Conservation (phyloP, 805 yeast species). For the Saccharomyces cerevisiae region DNA sequence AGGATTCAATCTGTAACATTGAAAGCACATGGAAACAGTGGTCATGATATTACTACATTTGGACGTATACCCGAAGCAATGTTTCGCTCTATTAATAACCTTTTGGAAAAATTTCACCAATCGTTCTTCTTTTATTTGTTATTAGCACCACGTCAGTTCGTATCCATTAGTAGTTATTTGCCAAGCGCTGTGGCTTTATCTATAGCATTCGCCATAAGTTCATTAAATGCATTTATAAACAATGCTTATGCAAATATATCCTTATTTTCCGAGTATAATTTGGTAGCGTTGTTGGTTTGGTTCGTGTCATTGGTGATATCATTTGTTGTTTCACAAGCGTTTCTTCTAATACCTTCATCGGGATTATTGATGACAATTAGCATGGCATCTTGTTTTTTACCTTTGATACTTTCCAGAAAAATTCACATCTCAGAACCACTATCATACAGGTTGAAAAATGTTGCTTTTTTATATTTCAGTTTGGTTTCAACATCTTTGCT, state of each 20-base stretch:
- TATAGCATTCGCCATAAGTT: conserved; percentile 57
- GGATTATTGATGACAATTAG: conserved; percentile 12
- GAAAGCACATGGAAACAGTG: conserved; percentile 58
- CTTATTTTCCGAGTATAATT: conserved; percentile 13
- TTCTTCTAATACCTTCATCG: conserved; percentile 11
- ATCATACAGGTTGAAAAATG: conserved; percentile 31
- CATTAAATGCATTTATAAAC: conserved; percentile 49
- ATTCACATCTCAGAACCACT: conserved; percentile 18
- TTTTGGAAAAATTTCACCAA: conserved; percentile 93
- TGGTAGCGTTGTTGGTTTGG: conserved; percentile 17
- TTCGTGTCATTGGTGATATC: conserved; percentile 29
- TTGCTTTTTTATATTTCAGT: conserved; percentile 54
- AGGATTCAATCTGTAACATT: conserved; percentile 84
- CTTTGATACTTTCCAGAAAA: conserved; percentile 12
- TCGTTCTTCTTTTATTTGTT: conserved; percentile 88
- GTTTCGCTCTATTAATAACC: conserved; percentile 81
- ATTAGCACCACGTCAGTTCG: conserved; percentile 70
- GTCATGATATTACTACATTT: conserved; percentile 76
- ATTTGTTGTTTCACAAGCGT: conserved; percentile 16
- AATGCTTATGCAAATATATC: conserved; percentile 12
- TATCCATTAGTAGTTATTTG: conserved; percentile 86
- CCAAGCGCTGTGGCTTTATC: conserved; percentile 77
- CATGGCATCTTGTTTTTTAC: conserved; percentile 12
- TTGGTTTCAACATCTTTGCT: conserved; percentile 63
- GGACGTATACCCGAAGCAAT: conserved; percentile 86